These are phyloP conservation scores for Cryptococcus sp. DNA, from an alignment of 1,284 basidiomycete genomes.

Conservation along the genomic window DNA sequence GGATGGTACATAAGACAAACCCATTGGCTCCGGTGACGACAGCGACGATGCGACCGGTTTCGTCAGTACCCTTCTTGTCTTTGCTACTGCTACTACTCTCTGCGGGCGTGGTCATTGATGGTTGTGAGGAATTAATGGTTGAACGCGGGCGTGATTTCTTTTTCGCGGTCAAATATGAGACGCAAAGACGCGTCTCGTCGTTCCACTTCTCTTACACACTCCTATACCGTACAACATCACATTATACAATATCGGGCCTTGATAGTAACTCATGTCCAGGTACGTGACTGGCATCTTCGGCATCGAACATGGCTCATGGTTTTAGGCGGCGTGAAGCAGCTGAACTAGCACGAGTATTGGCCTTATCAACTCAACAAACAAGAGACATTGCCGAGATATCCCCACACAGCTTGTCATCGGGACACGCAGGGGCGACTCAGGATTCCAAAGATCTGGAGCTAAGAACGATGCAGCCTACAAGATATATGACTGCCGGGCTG, in stretches of 20 bases:
- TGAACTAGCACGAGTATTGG: conserved; percentile 33
- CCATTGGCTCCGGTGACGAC: conserved; percentile 67
- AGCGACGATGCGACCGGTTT: conserved; percentile 50
- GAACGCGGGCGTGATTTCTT: too few relatives aligned
- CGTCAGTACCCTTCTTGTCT: conserved; percentile 1
- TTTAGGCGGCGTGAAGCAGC: conserved; percentile 38
- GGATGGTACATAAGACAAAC: conserved; percentile 45
- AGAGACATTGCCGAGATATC: conserved; percentile 9
- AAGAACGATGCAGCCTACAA: conserved; percentile 1
- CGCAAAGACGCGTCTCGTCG: too few relatives aligned
- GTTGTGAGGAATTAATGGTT: too few relatives aligned
- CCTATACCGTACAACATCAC: too few relatives aligned
- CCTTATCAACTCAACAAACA: conserved; percentile 36
- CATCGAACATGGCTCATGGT: not conserved
- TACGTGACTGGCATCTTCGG: not conserved
- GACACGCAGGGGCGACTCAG: conserved; percentile 12
- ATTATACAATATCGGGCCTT: too few relatives aligned
- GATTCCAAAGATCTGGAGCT: conserved; percentile 38
- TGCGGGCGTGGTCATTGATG: too few relatives aligned
- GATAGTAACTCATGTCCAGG: not conserved
- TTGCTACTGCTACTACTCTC: too few relatives aligned
- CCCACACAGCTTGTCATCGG: conserved; percentile 21
- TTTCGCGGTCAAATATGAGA: too few relatives aligned
- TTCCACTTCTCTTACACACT: too few relatives aligned
- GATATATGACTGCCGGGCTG: not conserved